These are phyloP conservation scores for Gossypium bickii DNA, from an alignment of 345 rosid species.

Conservation along the genomic window DNA sequence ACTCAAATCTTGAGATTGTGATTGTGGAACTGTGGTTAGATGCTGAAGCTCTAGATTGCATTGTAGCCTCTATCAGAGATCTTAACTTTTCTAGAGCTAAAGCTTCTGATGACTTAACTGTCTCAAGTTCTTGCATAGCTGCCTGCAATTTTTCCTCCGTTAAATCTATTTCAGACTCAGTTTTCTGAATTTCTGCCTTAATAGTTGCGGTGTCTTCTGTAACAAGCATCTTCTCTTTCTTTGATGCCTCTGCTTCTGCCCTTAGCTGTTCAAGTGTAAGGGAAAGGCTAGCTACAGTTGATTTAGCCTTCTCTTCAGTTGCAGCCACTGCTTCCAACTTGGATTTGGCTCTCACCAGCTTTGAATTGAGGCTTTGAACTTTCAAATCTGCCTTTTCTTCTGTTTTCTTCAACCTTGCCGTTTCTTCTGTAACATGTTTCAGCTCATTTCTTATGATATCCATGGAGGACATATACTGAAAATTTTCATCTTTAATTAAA, in stretches of 20 bases:
- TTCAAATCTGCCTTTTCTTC: conserved; percentile 45
- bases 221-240: conserved; percentile 46
- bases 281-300: conserved; percentile 39
- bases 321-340: conserved; percentile 47
- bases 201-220: conserved; percentile 43
- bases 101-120: conserved; percentile 52
- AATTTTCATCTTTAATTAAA: conserved; percentile 44
- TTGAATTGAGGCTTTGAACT: conserved; percentile 53
- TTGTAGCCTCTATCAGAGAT: conserved; percentile 38
- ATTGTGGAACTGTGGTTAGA: conserved; percentile 39
- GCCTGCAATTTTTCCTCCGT: conserved; percentile 52
- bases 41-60: conserved; percentile 42
- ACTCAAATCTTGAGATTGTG: conserved; percentile 71
- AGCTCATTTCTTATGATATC: conserved; percentile 66
- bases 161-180: conserved; percentile 41
- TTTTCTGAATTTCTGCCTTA: conserved; percentile 44
- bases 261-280: conserved; percentile 53
- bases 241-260: conserved; percentile 51
- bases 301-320: conserved; percentile 53
- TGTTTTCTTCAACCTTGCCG: conserved; percentile 33
- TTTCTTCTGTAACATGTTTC: conserved; percentile 44
- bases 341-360: conserved; percentile 66
- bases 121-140: conserved; percentile 59
- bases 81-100: conserved; percentile 56
- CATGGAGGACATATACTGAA: conserved; percentile 57